Evolutionary conservation across 1,139 yeast genomes (phyloP).

Genomic region (Candida pseudocylindracea): DNA sequence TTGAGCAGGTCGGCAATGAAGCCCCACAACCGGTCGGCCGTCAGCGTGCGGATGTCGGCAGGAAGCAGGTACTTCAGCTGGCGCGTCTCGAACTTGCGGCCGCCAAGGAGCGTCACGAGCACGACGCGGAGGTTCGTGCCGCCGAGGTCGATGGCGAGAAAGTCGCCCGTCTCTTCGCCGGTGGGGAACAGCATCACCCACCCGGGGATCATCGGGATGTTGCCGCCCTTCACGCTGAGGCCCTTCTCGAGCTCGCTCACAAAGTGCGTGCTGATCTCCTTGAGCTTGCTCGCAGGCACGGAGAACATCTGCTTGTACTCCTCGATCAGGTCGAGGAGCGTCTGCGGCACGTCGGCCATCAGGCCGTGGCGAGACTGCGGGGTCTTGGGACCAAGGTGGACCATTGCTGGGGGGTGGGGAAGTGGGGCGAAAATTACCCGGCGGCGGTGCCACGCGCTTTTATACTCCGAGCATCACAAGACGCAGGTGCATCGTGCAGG

Average conservation of each 20-base stretch:
- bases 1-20: conserved; percentile 72
- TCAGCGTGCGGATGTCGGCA: conserved; percentile 50
- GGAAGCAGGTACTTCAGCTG: conserved; percentile 75
- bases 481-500: too few relatives aligned
- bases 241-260: conserved; percentile 57
- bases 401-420: conserved; percentile 19
- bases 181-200: conserved; percentile 93
- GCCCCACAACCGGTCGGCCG: conserved; percentile 56
- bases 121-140: conserved; percentile 90
- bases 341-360: conserved; percentile 51
- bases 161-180: conserved; percentile 77
- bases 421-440: too few relatives aligned
- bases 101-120: conserved; percentile 58
- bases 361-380: conserved; percentile 74
- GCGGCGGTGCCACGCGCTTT: too few relatives aligned
- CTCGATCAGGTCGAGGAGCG: conserved; percentile 33
- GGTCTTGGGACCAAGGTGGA: conserved; percentile 64
- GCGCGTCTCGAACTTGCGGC: conserved; percentile 55
- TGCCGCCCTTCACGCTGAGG: conserved; percentile 51
- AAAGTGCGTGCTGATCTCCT: conserved; percentile 41
- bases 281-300: conserved; percentile 34
- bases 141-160: conserved; percentile 84
- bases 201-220: conserved; percentile 90
- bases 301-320: conserved; percentile 42
- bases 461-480: too few relatives aligned